Percentiles rank a stretch among this genome's conserved stretches.
Conservation (phyloP, 495 filamentous ascomycete genomes). For the Penicillium lividum region DNA sequence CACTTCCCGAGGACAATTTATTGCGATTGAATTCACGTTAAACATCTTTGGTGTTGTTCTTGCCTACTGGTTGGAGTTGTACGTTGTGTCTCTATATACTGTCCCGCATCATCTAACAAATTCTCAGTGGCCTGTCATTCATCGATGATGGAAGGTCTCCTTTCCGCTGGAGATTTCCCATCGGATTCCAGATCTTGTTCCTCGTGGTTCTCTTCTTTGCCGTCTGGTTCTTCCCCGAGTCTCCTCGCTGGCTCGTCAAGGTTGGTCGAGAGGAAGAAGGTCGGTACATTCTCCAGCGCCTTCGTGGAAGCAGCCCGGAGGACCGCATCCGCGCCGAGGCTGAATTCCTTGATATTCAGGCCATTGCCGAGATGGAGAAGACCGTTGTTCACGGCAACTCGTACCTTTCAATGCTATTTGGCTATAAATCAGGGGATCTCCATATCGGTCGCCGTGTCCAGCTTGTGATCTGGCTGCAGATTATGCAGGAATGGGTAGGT, state of each 20-base stretch:
- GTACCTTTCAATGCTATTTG: conserved; percentile 65
- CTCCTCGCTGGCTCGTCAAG: conserved; percentile 65
- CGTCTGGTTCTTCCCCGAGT: conserved; percentile 67
- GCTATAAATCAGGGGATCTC: conserved; percentile 60
- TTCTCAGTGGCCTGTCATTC: conserved; percentile 49
- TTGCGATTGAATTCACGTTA: conserved; percentile 71
- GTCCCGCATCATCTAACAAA: conserved; percentile 21
- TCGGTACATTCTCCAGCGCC: conserved; percentile 59
- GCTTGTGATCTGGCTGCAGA: conserved; percentile 70
- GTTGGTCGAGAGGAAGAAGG: conserved; percentile 62
- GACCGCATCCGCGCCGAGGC: conserved; percentile 55
- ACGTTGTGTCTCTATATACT: conserved; percentile 18
- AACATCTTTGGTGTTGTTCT: conserved; percentile 75
- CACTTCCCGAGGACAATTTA: conserved; percentile 67
- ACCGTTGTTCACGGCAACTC: conserved; percentile 51
- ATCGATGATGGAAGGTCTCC: conserved; percentile 56
- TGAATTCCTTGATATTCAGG: conserved; percentile 65
- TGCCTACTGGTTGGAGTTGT: conserved; percentile 74
- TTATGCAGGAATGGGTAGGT: conserved; percentile 73
- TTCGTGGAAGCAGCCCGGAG: conserved; percentile 59
- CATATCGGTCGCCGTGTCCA: conserved; percentile 68
- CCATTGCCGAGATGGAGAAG: conserved; percentile 58
- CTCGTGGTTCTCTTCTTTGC: conserved; percentile 49
- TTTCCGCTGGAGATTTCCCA: conserved; percentile 68
- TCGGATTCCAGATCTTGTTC: conserved; percentile 70